Base-by-base conservation (phyloP, 1,139 yeast genomes). In the Hemisphaericaspora subhashii region DNA sequence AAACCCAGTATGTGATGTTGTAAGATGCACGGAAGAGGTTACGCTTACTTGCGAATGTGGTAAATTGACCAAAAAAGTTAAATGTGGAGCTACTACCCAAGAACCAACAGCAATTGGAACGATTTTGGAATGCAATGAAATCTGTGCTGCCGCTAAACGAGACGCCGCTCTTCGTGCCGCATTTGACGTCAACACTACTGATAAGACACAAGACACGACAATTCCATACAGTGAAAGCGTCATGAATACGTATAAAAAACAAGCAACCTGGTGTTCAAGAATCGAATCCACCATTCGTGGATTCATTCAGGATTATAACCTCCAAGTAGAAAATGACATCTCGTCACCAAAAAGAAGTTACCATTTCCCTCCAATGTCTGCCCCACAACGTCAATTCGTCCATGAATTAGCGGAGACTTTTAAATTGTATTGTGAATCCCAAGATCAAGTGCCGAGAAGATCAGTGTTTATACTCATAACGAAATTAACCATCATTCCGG, bases 401-500 rank as follows among this genome's bases (percentile, higher is more conserved):
- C 92, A 83, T 52, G 80, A 79, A 41, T 55, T 89, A 33, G 83
- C 90, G 0, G 76, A 70, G 24, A 61, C 77, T 0, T 87, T 70
- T 55, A 68, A 72, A 7, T 54, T 88, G 12, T 80, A 77, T 51
- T 70, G 85, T 0, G 89, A 86, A 52, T 78, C 92, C 1, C 90
- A 86, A 50, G 96, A 87, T 56, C 77, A 77, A 2, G 96, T 87
- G 47, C 96, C 96, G 0, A 72, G 79, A 41, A 62, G 96, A 46
- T 77, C 83, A 11, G 90, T 87, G 0, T 83, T 77, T 44, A 69
- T 88, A 11, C 77, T 75, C 41, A 53, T 70, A 8, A 62, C 69
- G 2, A 64, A 69, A 35, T 55, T 55, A 41, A 46, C 79, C 0
- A 48, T 44, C 3, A 47, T 57, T 3, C 75, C 76, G 2, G 36